Percentiles rank a stretch among this genome's conserved stretches.
Evolutionary conservation across 177 flowering plant genomes (phyloP).

Genomic region (Vitis hybrid): DNA sequence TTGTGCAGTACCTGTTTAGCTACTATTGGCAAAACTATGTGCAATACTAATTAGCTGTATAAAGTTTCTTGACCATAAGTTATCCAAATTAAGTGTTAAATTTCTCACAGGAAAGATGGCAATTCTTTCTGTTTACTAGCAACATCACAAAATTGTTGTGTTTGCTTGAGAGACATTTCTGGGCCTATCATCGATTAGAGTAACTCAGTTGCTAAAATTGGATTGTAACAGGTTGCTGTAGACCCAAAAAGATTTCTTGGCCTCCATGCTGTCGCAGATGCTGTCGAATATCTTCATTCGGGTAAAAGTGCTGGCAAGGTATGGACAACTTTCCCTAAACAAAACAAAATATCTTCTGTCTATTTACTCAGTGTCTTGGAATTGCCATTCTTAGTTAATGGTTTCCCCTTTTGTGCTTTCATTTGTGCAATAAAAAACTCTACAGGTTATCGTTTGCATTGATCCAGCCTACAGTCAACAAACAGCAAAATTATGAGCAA

Average conservation of each 20-base stretch:
- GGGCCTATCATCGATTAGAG: neutral
- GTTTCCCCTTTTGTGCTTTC: neutral
- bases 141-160: neutral
- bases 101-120: neutral
- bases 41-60: too few species aligned
- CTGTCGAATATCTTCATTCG: constrained; percentile 96
- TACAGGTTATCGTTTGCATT: constrained; percentile 89
- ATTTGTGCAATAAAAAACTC: neutral
- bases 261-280: constrained; percentile 78
- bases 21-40: too few species aligned
- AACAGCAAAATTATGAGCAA: constrained; percentile 57
- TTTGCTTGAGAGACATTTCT: neutral
- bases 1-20: too few species aligned
- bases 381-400: neutral
- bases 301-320: constrained; percentile 98
- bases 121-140: neutral
- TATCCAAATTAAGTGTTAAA: neutral
- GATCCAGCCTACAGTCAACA: constrained; percentile 21
- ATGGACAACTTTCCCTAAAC: constrained; percentile 3
- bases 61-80: too few species aligned
- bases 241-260: constrained; percentile 86
- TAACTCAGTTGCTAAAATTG: neutral
- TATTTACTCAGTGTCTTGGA: too few species aligned
- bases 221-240: constrained; percentile 47
- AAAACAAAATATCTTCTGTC: neutral